These are phyloP conservation scores for Phaeophleospora eucalypticola DNA, from an alignment of 2,329 filamentous ascomycete genomes.

Conservation along the genomic window DNA sequence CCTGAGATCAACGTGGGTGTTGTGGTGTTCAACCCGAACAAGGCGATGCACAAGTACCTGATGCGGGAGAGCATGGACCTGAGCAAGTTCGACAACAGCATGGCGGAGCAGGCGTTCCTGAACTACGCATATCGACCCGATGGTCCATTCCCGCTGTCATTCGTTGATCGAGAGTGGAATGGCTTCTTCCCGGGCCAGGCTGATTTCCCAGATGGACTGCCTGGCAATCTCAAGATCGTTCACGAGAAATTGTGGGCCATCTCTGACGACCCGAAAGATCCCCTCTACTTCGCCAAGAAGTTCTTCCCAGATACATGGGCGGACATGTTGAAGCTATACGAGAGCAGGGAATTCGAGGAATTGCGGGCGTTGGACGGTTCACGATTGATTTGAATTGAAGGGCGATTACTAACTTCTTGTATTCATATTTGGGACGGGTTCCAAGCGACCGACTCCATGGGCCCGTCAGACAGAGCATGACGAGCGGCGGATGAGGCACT, in stretches of 20 bases:
- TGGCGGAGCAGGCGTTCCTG: conserved; percentile 22
- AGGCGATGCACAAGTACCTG: conserved; percentile 19
- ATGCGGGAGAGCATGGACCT: conserved; percentile 13
- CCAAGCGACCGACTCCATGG: too few relatives aligned
- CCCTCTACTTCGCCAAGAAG: conserved; percentile 13
- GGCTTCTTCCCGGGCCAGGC: conserved; percentile 16
- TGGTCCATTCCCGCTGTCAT: conserved; percentile 16
- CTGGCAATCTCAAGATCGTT: conserved; percentile 18
- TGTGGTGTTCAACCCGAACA: conserved; percentile 19
- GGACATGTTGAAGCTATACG: conserved; percentile 18
- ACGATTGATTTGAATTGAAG: too few relatives aligned
- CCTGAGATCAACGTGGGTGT: conserved; percentile 22
- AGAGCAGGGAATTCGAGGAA: conserved; percentile 14
- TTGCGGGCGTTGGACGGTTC: neutral
- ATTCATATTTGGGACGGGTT: too few relatives aligned
- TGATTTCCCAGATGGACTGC: conserved; percentile 11
- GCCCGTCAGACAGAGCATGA: too few relatives aligned
- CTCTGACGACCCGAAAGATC: conserved; percentile 1
- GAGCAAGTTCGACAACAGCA: conserved; percentile 19
- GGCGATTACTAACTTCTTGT: too few relatives aligned
- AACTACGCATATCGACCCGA: conserved; percentile 14
- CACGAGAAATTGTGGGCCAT: conserved; percentile 21
- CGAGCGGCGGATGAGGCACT: too few relatives aligned
- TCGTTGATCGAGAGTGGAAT: conserved; percentile 19
- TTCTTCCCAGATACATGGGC: conserved; percentile 17